Evolutionary conservation across 306 rosid species (phyloP), one percentile per base, ranked within the genome.

Genomic region (Alnus glutinosa): DNA sequence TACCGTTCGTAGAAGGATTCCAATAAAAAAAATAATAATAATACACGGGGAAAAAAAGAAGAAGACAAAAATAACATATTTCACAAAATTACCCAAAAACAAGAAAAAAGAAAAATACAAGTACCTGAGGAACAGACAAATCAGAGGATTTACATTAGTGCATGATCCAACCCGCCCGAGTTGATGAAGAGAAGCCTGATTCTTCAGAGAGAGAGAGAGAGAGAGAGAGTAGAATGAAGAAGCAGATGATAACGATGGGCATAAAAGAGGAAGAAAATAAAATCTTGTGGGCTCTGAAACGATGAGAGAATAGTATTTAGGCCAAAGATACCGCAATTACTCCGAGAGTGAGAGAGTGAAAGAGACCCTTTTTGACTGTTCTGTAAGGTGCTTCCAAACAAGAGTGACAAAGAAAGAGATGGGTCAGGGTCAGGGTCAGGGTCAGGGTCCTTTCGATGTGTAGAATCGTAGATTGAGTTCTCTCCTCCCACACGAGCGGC

Each of bases 121-220:
- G 19, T 49, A 71, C 75, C 75, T 71, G 75, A 71, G 73, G 44
- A 32, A 62, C 46, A 34, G 4, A 39, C 51, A 67, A 39, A 11
- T 28, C 48, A 16, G 32, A 44, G 36, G 66, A 59, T 39, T 67
- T 18, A 67, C 71, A 67, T 67, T 12, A 42, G 72, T n/a, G 51
- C 50, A 14, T 67, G 72, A 67, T 67, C 72, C 72, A 67, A 67
- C 14, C 48, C 6, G 48, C 30, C 51, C 51, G 6, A 67, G 72
- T 9, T 42, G 72, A 39, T n/a, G 51, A 42, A 64, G 23, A 37
- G 11, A 37, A 67, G 72, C 3, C 18, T 9, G 72, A 67, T 67
- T 34, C 42, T 7, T 30, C 3, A 59, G 37, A 23, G 11, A 28
- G 28, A 23, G 28, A 23, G 28, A 23, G 28, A 23, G 28, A 23